These are phyloP conservation scores for Pyrenopolyporus hunteri DNA, from an alignment of 495 filamentous ascomycete genomes.

Conservation along the genomic window DNA sequence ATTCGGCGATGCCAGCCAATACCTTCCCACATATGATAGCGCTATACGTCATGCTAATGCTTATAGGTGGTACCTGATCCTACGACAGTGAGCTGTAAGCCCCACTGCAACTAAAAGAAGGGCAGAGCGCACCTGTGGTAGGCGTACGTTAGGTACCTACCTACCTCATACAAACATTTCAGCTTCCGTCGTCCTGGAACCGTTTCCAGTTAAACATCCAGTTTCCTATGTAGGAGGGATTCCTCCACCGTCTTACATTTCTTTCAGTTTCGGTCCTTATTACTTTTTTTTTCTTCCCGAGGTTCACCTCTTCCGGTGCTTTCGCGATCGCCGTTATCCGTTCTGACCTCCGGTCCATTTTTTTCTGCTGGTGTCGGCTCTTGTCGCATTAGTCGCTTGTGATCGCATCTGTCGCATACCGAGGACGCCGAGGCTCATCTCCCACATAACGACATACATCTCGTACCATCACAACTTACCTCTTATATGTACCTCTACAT, in stretches of 20 bases:
- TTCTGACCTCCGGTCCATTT: constrained; percentile 20
- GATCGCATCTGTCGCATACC: constrained; percentile 14
- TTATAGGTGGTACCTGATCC: not conserved
- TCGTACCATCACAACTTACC: not conserved
- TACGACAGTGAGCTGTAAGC: constrained; percentile 15
- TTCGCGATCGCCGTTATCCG: constrained; percentile 2
- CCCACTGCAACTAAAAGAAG: constrained; percentile 19
- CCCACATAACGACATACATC: not conserved
- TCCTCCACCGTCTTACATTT: not conserved
- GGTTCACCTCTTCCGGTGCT: constrained; percentile 1
- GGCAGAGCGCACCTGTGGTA: not conserved
- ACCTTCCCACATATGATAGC: constrained; percentile 10
- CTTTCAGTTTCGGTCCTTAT: not conserved
- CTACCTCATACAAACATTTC: constrained; percentile 7
- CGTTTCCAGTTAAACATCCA: not conserved
- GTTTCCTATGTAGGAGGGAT: constrained; percentile 2
- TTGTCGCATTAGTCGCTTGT: constrained; percentile 4
- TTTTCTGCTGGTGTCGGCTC: not conserved
- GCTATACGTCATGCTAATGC: constrained; percentile 23
- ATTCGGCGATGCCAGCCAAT: constrained; percentile 16
- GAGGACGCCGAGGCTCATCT: constrained; percentile 31
- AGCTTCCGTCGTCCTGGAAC: constrained; percentile 9
- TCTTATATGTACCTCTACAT: not conserved
- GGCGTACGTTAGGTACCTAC: not conserved
- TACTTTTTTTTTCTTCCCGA: not conserved